These are phyloP conservation scores for Croton laevigatus DNA, from an alignment of 441 rosid genomes.

Conservation along the genomic window DNA sequence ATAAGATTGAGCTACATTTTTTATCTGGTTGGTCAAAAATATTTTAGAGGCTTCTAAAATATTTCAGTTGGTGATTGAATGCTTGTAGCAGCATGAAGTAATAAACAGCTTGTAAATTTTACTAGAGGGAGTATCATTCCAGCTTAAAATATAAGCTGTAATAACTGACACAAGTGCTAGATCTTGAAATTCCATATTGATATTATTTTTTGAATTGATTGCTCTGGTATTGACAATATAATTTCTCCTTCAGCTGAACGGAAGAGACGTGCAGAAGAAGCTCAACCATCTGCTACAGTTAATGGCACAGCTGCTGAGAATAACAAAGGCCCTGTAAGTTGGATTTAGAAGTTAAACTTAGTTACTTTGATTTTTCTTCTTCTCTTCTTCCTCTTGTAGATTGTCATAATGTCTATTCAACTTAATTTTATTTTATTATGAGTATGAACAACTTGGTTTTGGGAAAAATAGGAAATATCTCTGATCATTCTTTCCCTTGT, in stretches of 20 bases:
- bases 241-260: constrained; percentile 61
- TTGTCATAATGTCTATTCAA: not conserved
- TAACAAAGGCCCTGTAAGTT: constrained; percentile 62
- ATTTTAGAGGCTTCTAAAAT: not conserved
- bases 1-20: not conserved
- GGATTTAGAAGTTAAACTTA: not conserved
- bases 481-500: not conserved
- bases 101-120: not conserved
- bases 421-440: too few relatives aligned
- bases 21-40: constrained; percentile 3
- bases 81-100: not conserved
- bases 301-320: constrained; percentile 55
- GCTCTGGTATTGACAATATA: constrained; percentile 9
- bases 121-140: not conserved
- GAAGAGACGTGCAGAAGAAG: constrained; percentile 68
- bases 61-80: not conserved
- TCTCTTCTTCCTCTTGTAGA: not conserved
- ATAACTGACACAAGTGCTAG: not conserved
- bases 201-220: constrained; percentile 5
- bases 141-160: not conserved
- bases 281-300: constrained; percentile 48
- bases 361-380: not conserved
- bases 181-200: not conserved
- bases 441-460: too few relatives aligned
- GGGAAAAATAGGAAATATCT: not conserved